A percentile compares a stretch with the other conserved stretches of the same genome.
phyloP scores from a whole-genome alignment of 495 filamentous ascomycete species.

The Xylaria intraflava region DNA sequence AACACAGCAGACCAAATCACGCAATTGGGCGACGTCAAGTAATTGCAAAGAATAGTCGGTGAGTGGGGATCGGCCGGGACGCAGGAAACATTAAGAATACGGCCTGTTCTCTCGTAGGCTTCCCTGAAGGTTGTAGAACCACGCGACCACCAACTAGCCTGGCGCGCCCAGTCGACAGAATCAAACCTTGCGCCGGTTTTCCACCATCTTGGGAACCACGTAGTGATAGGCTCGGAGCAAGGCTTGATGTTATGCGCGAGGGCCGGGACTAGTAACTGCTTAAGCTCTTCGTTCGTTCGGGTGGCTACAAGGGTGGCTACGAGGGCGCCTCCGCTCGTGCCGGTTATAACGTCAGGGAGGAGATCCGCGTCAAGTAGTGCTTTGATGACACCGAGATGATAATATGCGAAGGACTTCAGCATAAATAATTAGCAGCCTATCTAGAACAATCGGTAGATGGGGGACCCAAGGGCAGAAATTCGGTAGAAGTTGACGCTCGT shows the following conservation, averaged over 20 bases:
- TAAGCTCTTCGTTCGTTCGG: slow-evolving; percentile 84
- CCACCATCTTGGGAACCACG: slow-evolving; percentile 82
- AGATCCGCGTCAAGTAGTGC: slow-evolving; percentile 82
- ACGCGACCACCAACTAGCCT: slow-evolving; percentile 79
- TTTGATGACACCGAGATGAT: slow-evolving; percentile 90
- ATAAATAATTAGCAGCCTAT: background rate
- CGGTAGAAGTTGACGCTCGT: background rate
- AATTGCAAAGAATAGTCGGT: slow-evolving; percentile 86
- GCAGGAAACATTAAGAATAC: slow-evolving; percentile 92
- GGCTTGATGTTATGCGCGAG: slow-evolving; percentile 78
- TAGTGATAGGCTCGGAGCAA: slow-evolving; percentile 67
- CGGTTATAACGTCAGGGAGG: slow-evolving; percentile 88
- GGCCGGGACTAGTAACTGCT: slow-evolving; percentile 74
- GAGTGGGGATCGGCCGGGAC: slow-evolving; percentile 95
- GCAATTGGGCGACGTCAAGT: slow-evolving; percentile 89
- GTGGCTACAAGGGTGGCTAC: slow-evolving; percentile 86
- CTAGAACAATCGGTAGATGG: background rate
- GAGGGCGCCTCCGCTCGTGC: slow-evolving; percentile 88
- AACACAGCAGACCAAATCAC: slow-evolving; percentile 97
- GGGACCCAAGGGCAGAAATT: background rate
- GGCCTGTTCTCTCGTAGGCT: slow-evolving; percentile 88
- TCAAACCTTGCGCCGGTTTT: slow-evolving; percentile 91
- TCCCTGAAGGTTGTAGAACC: slow-evolving; percentile 91
- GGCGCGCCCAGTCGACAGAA: slow-evolving; percentile 80
- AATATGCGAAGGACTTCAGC: slow-evolving; percentile 67